These are phyloP conservation scores for Delonix regia DNA, from an alignment of 306 rosid genomes.

Conservation along the genomic window DNA sequence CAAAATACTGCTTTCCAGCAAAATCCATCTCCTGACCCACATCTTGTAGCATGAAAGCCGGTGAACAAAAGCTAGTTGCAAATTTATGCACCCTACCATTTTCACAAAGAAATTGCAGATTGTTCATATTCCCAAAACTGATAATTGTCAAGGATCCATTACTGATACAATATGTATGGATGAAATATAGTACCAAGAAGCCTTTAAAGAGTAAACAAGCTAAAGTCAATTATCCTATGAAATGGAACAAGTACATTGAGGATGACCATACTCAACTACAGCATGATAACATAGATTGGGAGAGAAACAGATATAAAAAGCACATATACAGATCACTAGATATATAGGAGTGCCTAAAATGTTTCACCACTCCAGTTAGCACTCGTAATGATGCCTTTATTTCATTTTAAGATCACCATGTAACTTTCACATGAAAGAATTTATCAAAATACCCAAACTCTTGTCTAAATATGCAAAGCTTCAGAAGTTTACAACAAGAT, in stretches of 20 bases:
- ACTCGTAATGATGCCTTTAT: neutral
- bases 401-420: conserved; percentile 1
- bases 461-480: conserved; percentile 25
- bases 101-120: conserved; percentile 89
- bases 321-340: neutral
- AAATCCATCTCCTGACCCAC: conserved; percentile 55
- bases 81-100: conserved; percentile 94
- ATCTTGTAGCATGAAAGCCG: conserved; percentile 89
- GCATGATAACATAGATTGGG: conserved; percentile 15
- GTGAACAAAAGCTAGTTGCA: conserved; percentile 95
- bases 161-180: conserved; percentile 25
- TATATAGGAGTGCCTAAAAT: conserved; percentile 20
- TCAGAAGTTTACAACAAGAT: conserved; percentile 33
- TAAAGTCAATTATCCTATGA: neutral
- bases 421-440: conserved; percentile 3
- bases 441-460: conserved; percentile 14
- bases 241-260: conserved; percentile 21
- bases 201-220: conserved; percentile 1
- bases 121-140: conserved; percentile 81
- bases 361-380: conserved; percentile 28
- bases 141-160: conserved; percentile 56
- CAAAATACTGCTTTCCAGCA: conserved; percentile 46
- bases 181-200: conserved; percentile 20
- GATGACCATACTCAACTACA: conserved; percentile 1
- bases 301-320: conserved; percentile 12